A percentile compares a stretch with the other conserved stretches of the same genome.
phyloP scores from a whole-genome alignment of 768 basidiomycete species.

The Tephrocybe sp. region DNA sequence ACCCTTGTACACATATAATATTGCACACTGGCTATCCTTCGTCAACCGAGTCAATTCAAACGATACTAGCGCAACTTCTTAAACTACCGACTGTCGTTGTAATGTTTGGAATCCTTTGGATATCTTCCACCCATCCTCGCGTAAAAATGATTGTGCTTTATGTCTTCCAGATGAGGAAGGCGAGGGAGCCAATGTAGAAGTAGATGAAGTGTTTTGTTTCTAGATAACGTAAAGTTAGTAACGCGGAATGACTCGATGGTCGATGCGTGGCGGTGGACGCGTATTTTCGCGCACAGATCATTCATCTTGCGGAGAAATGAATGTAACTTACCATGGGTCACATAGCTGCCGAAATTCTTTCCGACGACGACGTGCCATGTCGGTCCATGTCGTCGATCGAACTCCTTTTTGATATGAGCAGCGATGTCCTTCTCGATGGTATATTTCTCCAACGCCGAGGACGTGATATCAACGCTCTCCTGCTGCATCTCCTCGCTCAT shows the following conservation, averaged over 20 bases:
- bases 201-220: conserved; percentile 99
- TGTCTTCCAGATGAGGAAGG: conserved; percentile 95
- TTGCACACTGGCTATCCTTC: too few species aligned
- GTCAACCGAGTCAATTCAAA: too few species aligned
- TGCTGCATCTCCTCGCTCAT: conserved; percentile 98
- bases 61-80: too few species aligned
- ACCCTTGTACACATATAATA: too few species aligned
- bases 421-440: conserved; percentile 98
- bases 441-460: conserved; percentile 83
- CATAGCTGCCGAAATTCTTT: conserved; percentile 98
- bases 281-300: conserved; percentile 18
- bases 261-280: conserved; percentile 16
- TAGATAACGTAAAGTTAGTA: conserved; percentile 28
- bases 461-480: conserved; percentile 86
- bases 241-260: conserved; percentile 2
- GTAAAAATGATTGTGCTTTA: conserved; percentile 29
- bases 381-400: conserved; percentile 86
- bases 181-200: conserved; percentile 92
- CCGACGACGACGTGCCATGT: conserved; percentile 99
- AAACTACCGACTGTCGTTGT: conserved; percentile 8
- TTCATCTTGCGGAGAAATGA: conserved; percentile 2
- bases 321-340: conserved; percentile 80
- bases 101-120: conserved; percentile 3
- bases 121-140: not conserved
- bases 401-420: conserved; percentile 97